Evolutionary conservation across 306 rosid species (phyloP).

Genomic region (Rosa chinensis): DNA sequence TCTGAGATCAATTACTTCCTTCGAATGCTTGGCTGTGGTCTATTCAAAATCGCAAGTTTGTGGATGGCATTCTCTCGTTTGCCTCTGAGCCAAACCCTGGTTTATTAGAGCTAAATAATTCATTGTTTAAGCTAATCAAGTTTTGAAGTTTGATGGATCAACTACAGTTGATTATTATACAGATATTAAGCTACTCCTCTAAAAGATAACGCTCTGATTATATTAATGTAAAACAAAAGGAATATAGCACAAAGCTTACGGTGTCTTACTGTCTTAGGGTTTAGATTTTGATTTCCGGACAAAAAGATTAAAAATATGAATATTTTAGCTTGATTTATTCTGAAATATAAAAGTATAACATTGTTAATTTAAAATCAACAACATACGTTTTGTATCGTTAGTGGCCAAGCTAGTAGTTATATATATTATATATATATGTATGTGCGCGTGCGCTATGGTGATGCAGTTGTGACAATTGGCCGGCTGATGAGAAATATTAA

Average conservation of each 20-base stretch:
- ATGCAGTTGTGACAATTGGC: too few species aligned
- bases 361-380: neutral
- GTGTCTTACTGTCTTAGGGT: too few species aligned
- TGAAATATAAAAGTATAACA: neutral
- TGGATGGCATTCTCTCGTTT: neutral
- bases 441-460: too few species aligned
- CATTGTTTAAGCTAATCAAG: neutral
- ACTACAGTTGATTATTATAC: neutral
- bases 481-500: too few species aligned
- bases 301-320: too few species aligned
- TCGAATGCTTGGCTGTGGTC: neutral
- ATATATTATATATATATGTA: too few species aligned
- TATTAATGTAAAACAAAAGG: too few species aligned
- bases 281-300: too few species aligned
- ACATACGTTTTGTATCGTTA: too few species aligned
- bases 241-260: too few species aligned
- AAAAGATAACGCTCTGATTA: neutral
- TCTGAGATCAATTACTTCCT: neutral
- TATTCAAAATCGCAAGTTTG: neutral
- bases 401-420: too few species aligned
- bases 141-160: neutral
- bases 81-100: neutral
- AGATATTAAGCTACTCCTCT: neutral
- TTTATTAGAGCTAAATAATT: neutral
- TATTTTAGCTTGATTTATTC: neutral